Evolutionary conservation across 2,329 filamentous ascomycete species (phyloP), one percentile per base, ranked within the genome.

Genomic region (Elsinoe perseae): DNA sequence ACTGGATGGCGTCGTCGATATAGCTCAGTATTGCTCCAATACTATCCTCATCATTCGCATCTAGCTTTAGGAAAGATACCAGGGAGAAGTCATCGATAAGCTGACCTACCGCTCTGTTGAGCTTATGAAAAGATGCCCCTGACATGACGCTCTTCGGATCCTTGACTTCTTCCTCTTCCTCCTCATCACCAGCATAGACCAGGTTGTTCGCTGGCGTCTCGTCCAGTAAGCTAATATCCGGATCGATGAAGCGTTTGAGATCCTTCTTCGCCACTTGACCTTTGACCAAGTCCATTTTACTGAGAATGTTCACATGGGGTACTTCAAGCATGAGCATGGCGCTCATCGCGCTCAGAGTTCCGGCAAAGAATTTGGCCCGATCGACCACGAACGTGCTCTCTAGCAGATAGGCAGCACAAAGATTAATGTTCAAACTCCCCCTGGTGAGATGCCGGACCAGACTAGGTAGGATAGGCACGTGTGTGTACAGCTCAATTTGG

Each of bases 301-400:
- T 95, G 56, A 98, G 76, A 59, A 98, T 86, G 69, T 98, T 98
- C 68, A 98, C 83, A 69, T 98, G 93, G 3, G 93, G 93, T 61
- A 97, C 83, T 73, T 97, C 93, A 61, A 98, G 81, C 89, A 97
- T 93, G 66, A 98, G 83, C 93, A 98, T 98, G 61, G 93, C 91
- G 66, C 88, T 95, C 93, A 98, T 97, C 62, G 93, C 93, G 68
- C 87, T 93, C 59, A 98, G 77, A 0, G 93, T 95, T 10, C 93
- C 93, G 0, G 93, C 86, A 72, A 98, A 97, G 78, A 95, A 98
- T 75, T 97, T 98, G 66, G 93, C 88, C 59, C 89, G 85, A 73
- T 98, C 93, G 60, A 96, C 83, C 65, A 97, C 86, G 69, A 97
- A 98, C 7, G 91, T 96, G 10, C 89, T 89, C 72, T 98, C 93